These are phyloP conservation scores for Entomortierella chlamydospora DNA, from an alignment of 192 early-diverging fungal genomes.

Conservation along the genomic window DNA sequence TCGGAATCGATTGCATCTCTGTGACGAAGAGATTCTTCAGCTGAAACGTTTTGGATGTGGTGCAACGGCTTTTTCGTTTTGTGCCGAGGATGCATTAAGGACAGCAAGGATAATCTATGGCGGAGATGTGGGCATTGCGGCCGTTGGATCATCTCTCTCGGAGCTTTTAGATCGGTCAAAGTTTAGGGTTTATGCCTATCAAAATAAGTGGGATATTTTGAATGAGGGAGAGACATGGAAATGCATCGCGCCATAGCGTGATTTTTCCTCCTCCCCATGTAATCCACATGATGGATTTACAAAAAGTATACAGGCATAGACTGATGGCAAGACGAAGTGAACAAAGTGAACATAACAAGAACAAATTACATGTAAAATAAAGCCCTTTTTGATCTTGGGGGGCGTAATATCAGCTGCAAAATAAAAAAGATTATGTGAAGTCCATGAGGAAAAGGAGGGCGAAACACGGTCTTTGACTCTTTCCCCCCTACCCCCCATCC, in stretches of 20 bases:
- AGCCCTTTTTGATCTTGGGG: no score
- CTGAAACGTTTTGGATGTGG: neutral
- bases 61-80: neutral
- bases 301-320: no score
- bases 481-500: neutral
- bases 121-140: neutral
- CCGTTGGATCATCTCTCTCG: neutral
- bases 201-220: neutral
- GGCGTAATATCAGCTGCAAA: no score
- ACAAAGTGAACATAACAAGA: no score
- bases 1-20: neutral
- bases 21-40: neutral
- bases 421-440: no score
- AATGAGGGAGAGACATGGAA: neutral
- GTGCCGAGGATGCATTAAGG: neutral
- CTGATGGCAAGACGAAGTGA: no score
- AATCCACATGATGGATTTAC: neutral
- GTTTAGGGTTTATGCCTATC: neutral
- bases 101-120: slow-evolving; percentile 2
- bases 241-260: neutral
- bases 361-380: no score
- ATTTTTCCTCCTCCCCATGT: neutral
- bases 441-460: no score
- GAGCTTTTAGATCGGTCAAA: neutral
- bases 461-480: neutral